Percentiles rank a stretch among this genome's conserved stretches.
phyloP scores from a whole-genome alignment of 2,329 filamentous ascomycete genomes.

The Colletotrichum musicola region DNA sequence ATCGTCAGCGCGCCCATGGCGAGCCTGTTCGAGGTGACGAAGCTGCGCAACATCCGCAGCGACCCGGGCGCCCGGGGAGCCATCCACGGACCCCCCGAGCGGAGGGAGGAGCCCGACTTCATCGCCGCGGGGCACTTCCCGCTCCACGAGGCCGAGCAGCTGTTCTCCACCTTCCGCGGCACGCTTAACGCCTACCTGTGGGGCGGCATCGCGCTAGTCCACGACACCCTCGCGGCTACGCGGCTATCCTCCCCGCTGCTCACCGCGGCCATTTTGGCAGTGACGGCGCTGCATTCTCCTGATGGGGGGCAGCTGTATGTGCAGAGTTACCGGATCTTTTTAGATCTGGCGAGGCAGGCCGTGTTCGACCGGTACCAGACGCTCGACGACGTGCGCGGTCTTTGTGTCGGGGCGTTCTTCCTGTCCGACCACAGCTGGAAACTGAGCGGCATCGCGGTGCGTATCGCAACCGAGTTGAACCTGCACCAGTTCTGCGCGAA shows the following conservation, averaged over 20 bases:
- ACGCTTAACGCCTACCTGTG: constrained; percentile 50
- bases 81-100: constrained; percentile 31
- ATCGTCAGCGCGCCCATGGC: constrained; percentile 49
- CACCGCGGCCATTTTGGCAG: constrained; percentile 48
- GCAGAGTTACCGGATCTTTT: constrained; percentile 69
- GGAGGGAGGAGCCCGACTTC: constrained; percentile 44
- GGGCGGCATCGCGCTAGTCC: constrained; percentile 48
- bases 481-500: constrained; percentile 66
- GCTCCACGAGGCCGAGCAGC: constrained; percentile 44
- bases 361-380: constrained; percentile 67
- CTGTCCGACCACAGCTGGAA: constrained; percentile 69
- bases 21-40: constrained; percentile 49
- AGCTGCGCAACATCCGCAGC: constrained; percentile 49
- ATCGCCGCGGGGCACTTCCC: constrained; percentile 46
- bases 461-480: constrained; percentile 69
- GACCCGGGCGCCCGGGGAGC: constrained; percentile 42
- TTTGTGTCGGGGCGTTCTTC: constrained; percentile 75
- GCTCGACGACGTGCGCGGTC: constrained; percentile 69
- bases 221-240: constrained; percentile 45
- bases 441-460: constrained; percentile 69
- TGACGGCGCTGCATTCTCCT: constrained; percentile 48
- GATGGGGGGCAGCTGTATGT: constrained; percentile 62
- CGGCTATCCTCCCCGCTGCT: constrained; percentile 47
- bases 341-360: constrained; percentile 67
- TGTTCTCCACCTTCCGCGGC: constrained; percentile 46